Percentiles rank a stretch among this genome's conserved stretches.
Evolutionary conservation across 2,329 filamentous ascomycete genomes (phyloP).

Genomic region (Colletotrichum sp.): DNA sequence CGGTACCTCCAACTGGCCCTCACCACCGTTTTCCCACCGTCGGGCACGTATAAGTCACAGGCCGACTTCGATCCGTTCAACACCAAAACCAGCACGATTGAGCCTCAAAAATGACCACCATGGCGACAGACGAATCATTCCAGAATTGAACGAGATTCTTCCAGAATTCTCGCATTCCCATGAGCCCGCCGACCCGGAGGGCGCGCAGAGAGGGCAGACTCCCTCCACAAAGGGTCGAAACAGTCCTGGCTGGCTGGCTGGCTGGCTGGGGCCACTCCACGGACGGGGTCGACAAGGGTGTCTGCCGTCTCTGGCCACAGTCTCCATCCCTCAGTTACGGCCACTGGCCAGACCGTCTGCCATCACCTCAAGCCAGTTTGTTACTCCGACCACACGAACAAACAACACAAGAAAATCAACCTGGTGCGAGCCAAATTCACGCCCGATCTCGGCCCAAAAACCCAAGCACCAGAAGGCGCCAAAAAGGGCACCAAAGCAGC

Average conservation of each 20-base stretch:
- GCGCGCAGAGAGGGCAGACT: not conserved
- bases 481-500: not conserved
- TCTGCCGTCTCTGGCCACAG: not conserved
- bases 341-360: not conserved
- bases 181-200: not conserved
- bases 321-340: not conserved
- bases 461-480: not conserved
- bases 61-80: not conserved
- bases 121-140: not conserved
- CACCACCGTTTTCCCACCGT: slow-evolving; percentile 1
- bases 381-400: not conserved
- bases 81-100: not conserved
- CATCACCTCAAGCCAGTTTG: not conserved
- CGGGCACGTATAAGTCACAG: not conserved
- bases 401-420: not conserved
- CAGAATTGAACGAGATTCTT: not conserved
- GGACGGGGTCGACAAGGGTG: slow-evolving; percentile 12
- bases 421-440: not conserved
- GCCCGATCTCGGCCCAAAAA: not conserved
- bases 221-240: slow-evolving; percentile 12
- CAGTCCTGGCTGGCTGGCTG: not conserved
- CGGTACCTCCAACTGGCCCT: not conserved
- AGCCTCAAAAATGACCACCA: not conserved
- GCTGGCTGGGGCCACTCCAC: slow-evolving; percentile 1
- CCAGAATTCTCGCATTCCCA: not conserved